These are phyloP conservation scores for Lactarius akahatsu DNA, from an alignment of 768 basidiomycete species.

Conservation along the genomic window DNA sequence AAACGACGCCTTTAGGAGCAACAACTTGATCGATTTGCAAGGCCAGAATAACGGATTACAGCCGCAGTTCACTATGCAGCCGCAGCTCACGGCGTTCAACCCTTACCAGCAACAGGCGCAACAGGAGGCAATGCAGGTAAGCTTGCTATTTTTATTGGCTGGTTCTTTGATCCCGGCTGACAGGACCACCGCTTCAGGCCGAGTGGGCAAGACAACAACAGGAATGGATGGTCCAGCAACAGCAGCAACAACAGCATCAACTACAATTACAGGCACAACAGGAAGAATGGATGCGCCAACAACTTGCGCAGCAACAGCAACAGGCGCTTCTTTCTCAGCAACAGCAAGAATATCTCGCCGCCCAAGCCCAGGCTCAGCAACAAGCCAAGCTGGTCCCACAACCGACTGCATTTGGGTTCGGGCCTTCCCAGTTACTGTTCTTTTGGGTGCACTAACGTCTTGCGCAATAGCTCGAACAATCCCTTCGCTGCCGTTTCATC, in stretches of 20 bases:
- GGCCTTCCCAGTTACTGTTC: background rate
- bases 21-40: constrained; percentile 21
- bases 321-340: constrained; percentile 44
- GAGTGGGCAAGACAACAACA: constrained; percentile 54
- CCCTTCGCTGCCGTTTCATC: constrained; percentile 68
- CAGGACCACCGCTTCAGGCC: constrained; percentile 34
- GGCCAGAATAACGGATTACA: constrained; percentile 44
- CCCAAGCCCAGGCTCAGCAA: constrained; percentile 23
- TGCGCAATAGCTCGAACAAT: constrained; percentile 75
- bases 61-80: constrained; percentile 77
- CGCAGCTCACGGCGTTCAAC: constrained; percentile 92
- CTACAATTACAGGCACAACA: constrained; percentile 48
- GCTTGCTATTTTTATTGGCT: background rate
- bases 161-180: background rate
- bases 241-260: constrained; percentile 44
- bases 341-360: constrained; percentile 25
- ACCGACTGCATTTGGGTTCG: constrained; percentile 76
- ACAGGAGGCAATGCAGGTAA: constrained; percentile 77
- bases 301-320: constrained; percentile 56
- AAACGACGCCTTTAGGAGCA: constrained; percentile 14
- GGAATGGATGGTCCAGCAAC: constrained; percentile 65
- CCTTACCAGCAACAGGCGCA: constrained; percentile 91
- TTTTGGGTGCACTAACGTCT: constrained; percentile 10
- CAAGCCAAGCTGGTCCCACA: constrained; percentile 50
- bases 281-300: constrained; percentile 61